Conservation (phyloP, 805 yeast species). For the Schwanniomyces pseudopolymorphus region DNA sequence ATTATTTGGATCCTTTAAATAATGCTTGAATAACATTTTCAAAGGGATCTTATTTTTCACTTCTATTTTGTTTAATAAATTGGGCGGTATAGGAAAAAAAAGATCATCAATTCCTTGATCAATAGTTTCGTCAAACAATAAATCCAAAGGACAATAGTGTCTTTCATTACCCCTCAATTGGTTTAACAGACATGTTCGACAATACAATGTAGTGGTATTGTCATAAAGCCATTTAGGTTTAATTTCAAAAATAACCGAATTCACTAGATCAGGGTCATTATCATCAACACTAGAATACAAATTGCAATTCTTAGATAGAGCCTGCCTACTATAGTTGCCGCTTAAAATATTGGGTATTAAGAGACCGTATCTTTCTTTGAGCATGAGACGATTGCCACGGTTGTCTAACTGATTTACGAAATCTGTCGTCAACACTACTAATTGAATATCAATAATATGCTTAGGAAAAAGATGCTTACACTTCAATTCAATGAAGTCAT, state of each 20-base stretch:
- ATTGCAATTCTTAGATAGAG: conserved; percentile 36
- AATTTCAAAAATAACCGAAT: conserved; percentile 42
- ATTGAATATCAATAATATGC: conserved; percentile 30
- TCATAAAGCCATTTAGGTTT: conserved; percentile 64
- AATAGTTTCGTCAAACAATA: conserved; percentile 32
- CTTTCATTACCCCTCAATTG: conserved; percentile 27
- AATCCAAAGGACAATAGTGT: conserved; percentile 50
- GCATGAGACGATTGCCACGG: conserved; percentile 27
- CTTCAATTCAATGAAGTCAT: conserved; percentile 36
- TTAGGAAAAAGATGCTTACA: conserved; percentile 30
- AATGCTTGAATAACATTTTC: conserved; percentile 28
- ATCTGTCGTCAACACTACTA: conserved; percentile 27
- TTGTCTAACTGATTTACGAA: conserved; percentile 29
- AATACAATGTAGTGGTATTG: conserved; percentile 41
- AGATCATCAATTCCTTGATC: conserved; percentile 34
- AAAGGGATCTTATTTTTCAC: conserved; percentile 31
- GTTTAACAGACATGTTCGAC: conserved; percentile 60
- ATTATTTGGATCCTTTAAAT: conserved; percentile 26
- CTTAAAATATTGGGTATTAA: conserved; percentile 42
- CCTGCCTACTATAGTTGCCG: conserved; percentile 25
- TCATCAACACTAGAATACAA: conserved; percentile 17
- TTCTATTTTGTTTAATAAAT: conserved; percentile 18
- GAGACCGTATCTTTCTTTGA: conserved; percentile 43
- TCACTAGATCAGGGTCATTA: conserved; percentile 1
- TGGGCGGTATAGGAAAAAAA: conserved; percentile 19